A percentile compares a stretch with the other conserved stretches of the same genome.
Conservation (phyloP, 2,329 filamentous ascomycete genomes). For the Arthrobotrys conoides region DNA sequence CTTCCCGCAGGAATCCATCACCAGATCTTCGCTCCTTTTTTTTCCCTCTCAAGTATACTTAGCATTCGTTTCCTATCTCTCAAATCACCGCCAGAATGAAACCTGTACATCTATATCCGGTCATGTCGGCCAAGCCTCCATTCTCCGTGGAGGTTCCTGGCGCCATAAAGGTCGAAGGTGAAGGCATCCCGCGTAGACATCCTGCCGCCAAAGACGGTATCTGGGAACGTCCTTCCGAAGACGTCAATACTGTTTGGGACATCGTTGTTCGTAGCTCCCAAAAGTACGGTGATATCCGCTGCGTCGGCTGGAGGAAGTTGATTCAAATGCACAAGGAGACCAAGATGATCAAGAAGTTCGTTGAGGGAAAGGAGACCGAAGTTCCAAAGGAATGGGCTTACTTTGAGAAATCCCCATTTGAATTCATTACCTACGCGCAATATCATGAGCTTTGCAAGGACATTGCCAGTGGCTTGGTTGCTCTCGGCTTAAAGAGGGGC, state of each 20-base stretch:
- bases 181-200: constrained; percentile 86
- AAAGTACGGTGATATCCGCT: constrained; percentile 75
- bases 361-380: constrained; percentile 83
- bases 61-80: constrained; percentile 16
- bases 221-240: constrained; percentile 75
- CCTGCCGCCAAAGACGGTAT: constrained; percentile 79
- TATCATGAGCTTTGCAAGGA: constrained; percentile 80
- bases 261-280: constrained; percentile 79
- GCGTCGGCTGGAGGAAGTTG: constrained; percentile 80
- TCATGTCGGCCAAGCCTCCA: constrained; percentile 78
- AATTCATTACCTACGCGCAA: constrained; percentile 83
- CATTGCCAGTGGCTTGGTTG: constrained; percentile 80
- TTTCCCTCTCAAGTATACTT: constrained; percentile 3
- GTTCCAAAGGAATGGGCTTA: constrained; percentile 93
- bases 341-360: constrained; percentile 89
- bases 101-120: constrained; percentile 56
- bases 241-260: constrained; percentile 83
- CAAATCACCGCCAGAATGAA: constrained; percentile 49
- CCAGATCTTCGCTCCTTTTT: constrained; percentile 12
- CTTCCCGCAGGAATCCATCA: constrained; percentile 4
- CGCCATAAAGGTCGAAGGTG: constrained; percentile 78
- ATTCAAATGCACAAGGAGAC: constrained; percentile 84
- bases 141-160: constrained; percentile 81
- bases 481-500: constrained; percentile 77
- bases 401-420: constrained; percentile 85